Conservation (phyloP, 2,329 filamentous ascomycete genomes). For the Colletotrichum sp. region DNA sequence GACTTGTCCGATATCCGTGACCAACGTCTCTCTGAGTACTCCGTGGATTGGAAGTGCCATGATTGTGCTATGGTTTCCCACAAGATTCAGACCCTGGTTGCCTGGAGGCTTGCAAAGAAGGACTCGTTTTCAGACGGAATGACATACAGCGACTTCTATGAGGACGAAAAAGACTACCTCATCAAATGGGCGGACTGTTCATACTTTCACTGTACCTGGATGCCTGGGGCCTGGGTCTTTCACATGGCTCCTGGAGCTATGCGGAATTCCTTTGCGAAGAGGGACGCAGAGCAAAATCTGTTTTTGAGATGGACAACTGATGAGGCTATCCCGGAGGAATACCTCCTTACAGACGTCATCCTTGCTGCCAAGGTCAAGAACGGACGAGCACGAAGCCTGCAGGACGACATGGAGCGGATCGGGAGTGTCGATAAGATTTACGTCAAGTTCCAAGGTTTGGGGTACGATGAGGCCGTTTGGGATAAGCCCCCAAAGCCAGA, state of each 20-base stretch:
- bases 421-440: conserved; percentile 74
- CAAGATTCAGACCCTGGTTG: conserved; percentile 80
- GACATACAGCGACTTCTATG: conserved; percentile 56
- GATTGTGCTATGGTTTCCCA: conserved; percentile 70
- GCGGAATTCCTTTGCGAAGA: conserved; percentile 78
- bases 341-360: conserved; percentile 85
- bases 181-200: conserved; percentile 86
- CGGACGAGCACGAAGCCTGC: conserved; percentile 26
- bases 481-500: conserved; percentile 76
- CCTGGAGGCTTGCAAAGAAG: conserved; percentile 78
- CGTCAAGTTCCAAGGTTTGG: conserved; percentile 91
- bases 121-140: conserved; percentile 58
- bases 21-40: conserved; percentile 75
- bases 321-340: conserved; percentile 89
- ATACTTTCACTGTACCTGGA: conserved; percentile 85
- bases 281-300: conserved; percentile 56
- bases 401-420: conserved; percentile 74
- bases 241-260: conserved; percentile 68
- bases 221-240: conserved; percentile 88
- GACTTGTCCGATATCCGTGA: conserved; percentile 50
- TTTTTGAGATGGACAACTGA: conserved; percentile 69
- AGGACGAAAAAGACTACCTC: conserved; percentile 86
- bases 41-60: conserved; percentile 77
- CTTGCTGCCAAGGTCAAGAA: conserved; percentile 65
- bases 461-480: conserved; percentile 92